These are phyloP conservation scores for Arachis hypogaea DNA, from an alignment of 306 rosid species.

Conservation along the genomic window DNA sequence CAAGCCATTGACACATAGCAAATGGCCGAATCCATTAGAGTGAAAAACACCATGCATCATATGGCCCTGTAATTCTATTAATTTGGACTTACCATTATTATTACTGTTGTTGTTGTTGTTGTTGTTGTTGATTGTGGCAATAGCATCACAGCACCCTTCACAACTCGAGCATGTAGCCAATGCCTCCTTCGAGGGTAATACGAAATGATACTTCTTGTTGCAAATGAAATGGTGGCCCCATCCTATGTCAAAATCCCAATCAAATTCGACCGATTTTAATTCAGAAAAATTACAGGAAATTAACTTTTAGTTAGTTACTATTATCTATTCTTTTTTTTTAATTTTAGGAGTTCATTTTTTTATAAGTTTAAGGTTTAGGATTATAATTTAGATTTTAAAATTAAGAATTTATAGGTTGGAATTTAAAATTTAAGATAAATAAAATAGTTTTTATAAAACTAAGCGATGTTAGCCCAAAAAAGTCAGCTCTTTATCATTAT, in stretches of 20 bases:
- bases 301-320: too few species aligned
- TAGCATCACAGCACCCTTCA: conserved; percentile 42
- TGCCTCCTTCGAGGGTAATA: conserved; percentile 78
- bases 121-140: conserved; percentile 17
- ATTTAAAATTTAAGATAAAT: too few species aligned
- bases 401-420: too few species aligned
- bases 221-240: conserved; percentile 86
- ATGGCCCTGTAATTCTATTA: conserved; percentile 59
- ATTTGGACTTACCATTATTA: conserved; percentile 50
- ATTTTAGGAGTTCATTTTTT: too few species aligned
- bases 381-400: too few species aligned
- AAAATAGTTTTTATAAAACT: too few species aligned
- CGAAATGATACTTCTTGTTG: conserved; percentile 87
- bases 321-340: too few species aligned
- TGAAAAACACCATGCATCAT: conserved; percentile 88
- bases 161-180: conserved; percentile 48
- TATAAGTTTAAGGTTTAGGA: too few species aligned
- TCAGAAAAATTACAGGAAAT: too few species aligned
- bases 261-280: neutral
- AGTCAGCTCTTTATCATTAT: too few species aligned
- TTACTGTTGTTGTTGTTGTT: too few species aligned
- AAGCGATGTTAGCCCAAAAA: too few species aligned
- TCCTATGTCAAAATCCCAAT: conserved; percentile 49
- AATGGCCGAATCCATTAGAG: conserved; percentile 88
- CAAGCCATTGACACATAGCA: conserved; percentile 73